Conservation (phyloP, 148 eudicot genomes). For the Vaccinium myrtillus region DNA sequence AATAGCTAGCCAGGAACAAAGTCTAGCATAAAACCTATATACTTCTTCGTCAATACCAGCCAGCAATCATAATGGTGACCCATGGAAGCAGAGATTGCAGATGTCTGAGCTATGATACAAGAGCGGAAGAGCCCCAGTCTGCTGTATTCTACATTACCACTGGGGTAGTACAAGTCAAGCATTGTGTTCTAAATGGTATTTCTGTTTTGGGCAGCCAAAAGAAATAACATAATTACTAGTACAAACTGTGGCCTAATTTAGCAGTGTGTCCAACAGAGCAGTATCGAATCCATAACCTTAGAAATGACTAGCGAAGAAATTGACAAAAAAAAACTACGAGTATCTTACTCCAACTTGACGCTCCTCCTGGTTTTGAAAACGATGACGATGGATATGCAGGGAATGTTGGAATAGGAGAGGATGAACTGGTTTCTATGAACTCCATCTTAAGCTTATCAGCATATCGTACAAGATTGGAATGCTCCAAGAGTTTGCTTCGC, state of each 20-base stretch:
- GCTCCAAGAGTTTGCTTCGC: conserved; percentile 62
- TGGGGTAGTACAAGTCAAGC: neutral
- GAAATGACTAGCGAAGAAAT: neutral
- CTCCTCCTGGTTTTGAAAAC: conserved; percentile 46
- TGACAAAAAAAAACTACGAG: neutral
- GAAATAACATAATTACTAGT: neutral
- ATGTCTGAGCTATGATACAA: neutral
- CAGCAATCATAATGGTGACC: neutral
- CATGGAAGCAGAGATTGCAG: neutral
- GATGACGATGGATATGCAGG: conserved; percentile 59
- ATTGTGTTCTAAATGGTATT: neutral
- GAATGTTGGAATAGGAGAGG: conserved; percentile 39
- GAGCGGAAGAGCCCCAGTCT: too few relatives aligned
- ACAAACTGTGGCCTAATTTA: neutral
- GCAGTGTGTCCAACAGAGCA: neutral
- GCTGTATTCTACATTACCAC: neutral
- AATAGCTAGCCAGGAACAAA: neutral
- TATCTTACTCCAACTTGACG: conserved; percentile 63
- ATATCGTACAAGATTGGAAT: conserved; percentile 64
- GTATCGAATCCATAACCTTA: neutral
- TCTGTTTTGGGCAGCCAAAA: neutral
- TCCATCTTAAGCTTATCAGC: conserved; percentile 54
- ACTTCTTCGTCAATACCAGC: neutral
- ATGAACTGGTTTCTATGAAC: conserved; percentile 44
- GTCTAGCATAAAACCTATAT: neutral